Base-by-base conservation (phyloP, 2,329 filamentous ascomycete species). In the Pleomassaria siparia region DNA sequence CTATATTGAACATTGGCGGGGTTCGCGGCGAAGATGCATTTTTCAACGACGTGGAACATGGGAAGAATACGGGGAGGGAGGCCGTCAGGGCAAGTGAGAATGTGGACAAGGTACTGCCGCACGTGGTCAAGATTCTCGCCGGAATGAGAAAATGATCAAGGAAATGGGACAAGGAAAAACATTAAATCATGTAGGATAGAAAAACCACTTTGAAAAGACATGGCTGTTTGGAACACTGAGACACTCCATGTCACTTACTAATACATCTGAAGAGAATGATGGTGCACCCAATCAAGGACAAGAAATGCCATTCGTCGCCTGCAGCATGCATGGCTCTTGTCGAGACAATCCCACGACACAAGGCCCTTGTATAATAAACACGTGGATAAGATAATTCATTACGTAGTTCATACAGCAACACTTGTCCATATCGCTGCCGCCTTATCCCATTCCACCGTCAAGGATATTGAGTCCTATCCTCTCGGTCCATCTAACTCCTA, bases 1-100 rank as follows among this genome's bases (percentile, higher is more conserved):
- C 86, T 0, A 85, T 96, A 33, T 75, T 96, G 49, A 97, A 96
- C 62, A 79, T 96, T 49, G 88, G 89, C n/a, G 88, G 89, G 9
- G 85, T 91, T 21, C 80, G 89, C 58, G 87, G 88, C 13, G 88
- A 95, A 64, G 86, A 90, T n/a, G 73, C 72, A 3, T 86, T 91
- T 59, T 89, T 89, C 56, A 72, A 69, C 2, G 74, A 80, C 48
- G 59, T 88, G 36, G n/a, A n/a, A n/a, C 71, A 80, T n/a, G 73
- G 75, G 3, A 53, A 45, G 4, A 70, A 70, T 36, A 63, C 59
- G 6, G 74, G 71, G 1, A 56, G 53, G 28, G 47, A 67, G 9
- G 75, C 68, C 1, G 63, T 77, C 8, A 63, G 76, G 42, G 66
- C 67, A 40, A 70, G 68, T 43, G 65, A 72, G 50, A 65, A 67